phyloP scores from a whole-genome alignment of 2,329 filamentous ascomycete genomes.

The Zymoseptoria crescenta region DNA sequence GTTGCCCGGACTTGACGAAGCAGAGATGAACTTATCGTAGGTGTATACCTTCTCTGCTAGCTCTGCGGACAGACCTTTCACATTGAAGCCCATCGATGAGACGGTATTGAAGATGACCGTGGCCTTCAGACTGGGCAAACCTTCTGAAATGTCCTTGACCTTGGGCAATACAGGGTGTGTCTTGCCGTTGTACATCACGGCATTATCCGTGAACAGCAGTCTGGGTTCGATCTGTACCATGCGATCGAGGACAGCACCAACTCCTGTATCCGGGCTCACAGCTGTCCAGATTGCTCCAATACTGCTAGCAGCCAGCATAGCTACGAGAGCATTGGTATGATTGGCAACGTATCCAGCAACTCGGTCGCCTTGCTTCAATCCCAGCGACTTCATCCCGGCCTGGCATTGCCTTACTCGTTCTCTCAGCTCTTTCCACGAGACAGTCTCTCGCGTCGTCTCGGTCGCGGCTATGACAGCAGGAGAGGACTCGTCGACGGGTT shows the following conservation, averaged over 20 bases:
- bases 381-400: constrained; percentile 58
- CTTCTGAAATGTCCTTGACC: constrained; percentile 64
- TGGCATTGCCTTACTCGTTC: constrained; percentile 69
- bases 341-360: constrained; percentile 77
- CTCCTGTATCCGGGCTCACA: constrained; percentile 85
- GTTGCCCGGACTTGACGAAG: constrained; percentile 31
- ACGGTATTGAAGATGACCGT: constrained; percentile 69
- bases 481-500: constrained; percentile 49
- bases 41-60: constrained; percentile 13
- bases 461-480: constrained; percentile 73
- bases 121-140: constrained; percentile 57
- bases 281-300: constrained; percentile 88
- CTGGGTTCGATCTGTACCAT: constrained; percentile 77
- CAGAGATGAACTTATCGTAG: constrained; percentile 27
- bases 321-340: constrained; percentile 76
- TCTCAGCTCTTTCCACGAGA: constrained; percentile 73
- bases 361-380: constrained; percentile 54
- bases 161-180: constrained; percentile 74
- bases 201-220: constrained; percentile 80
- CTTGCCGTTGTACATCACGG: constrained; percentile 84
- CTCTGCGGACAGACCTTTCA: constrained; percentile 17
- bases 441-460: constrained; percentile 57
- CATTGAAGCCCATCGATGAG: constrained; percentile 32
- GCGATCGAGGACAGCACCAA: constrained; percentile 82
- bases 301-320: constrained; percentile 75